Evolutionary conservation across 139 green algal species (phyloP).

Genomic region (Micractinium conductrix): DNA sequence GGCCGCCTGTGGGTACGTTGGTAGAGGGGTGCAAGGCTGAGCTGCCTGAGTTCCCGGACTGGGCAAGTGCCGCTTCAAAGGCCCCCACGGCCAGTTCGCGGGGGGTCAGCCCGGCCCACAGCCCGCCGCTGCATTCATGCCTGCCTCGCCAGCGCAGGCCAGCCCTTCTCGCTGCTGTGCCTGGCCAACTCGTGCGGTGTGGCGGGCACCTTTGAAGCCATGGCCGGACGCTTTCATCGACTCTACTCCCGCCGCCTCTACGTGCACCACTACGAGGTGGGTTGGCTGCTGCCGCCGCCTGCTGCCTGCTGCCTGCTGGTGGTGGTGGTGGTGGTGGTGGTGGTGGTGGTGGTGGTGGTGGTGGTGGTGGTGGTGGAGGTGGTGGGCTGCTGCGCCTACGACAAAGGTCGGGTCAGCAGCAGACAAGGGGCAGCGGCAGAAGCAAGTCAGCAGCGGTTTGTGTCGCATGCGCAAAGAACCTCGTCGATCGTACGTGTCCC

Average conservation of each 20-base stretch:
- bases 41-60: too few relatives aligned
- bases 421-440: not conserved
- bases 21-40: too few relatives aligned
- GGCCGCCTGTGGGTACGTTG: slow-evolving; percentile 62
- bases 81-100: too few relatives aligned
- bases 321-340: not conserved
- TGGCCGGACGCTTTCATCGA: slow-evolving; percentile 72
- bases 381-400: not conserved
- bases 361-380: not conserved
- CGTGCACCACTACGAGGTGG: slow-evolving; percentile 33
- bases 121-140: not conserved
- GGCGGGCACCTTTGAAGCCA: slow-evolving; percentile 58
- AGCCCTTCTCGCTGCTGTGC: slow-evolving; percentile 71
- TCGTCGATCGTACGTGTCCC: not conserved
- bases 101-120: too few relatives aligned
- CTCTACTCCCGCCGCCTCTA: slow-evolving; percentile 53
- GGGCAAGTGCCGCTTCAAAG: too few relatives aligned
- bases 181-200: slow-evolving; percentile 85
- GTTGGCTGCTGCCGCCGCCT: too few relatives aligned
- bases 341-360: not conserved
- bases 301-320: too few relatives aligned
- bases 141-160: slow-evolving; percentile 6
- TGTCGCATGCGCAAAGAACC: not conserved
- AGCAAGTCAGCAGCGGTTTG: not conserved
- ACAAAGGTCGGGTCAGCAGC: not conserved